Base-by-base conservation (phyloP, 2,329 filamentous ascomycete species). In the Bisporella sp. region DNA sequence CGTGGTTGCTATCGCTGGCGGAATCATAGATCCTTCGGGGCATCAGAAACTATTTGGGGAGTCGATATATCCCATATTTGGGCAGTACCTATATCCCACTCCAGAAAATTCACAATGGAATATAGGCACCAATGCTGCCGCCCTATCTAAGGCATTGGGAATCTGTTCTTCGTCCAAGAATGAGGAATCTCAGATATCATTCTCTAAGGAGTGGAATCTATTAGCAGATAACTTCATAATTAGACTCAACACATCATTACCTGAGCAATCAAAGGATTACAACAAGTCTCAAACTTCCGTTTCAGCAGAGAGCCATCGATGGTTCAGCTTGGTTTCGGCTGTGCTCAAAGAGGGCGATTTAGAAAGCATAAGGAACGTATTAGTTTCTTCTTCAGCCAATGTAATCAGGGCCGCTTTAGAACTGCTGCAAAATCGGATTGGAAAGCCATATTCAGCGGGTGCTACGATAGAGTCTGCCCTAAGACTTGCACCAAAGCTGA, bases 191-290 rank as follows among this genome's bases (percentile, higher is more conserved):
- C 66, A 75, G 0, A 58, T 70, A 3, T 70, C 77, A 1, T 71
- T 87, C 0, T 65, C 71, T 12, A 66, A 73, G 3, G 73, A 84
- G 55, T 93, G 88, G 87, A 66, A 72, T 2, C 71, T 71, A 1
- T 67, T 89, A n/a, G 78, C 80, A 0, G 70, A 78, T 1, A 66
- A 74, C 0, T 69, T 96, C n/a, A 72, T 84, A 30, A 73, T 81
- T 32, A 76, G 78, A 37, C 82, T 96, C 50, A 83, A 82, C 48
- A 79, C 80, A 5, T 95, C 89, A 0, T 76, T 88, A 5, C 89
- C 91, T 1, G 89, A 92, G 62, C 82, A 92, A 50, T 90, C 89
- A 0, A 85, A 85, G 54, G 86, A 89, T 13, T 87, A 87, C 58
- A 75, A 79, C 30, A 74, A 75, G 41, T 95, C 89, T 0, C 89